Evolutionary conservation across 345 rosid genomes (phyloP), one percentile per base, ranked within the genome.

Genomic region (Acer campestre): DNA sequence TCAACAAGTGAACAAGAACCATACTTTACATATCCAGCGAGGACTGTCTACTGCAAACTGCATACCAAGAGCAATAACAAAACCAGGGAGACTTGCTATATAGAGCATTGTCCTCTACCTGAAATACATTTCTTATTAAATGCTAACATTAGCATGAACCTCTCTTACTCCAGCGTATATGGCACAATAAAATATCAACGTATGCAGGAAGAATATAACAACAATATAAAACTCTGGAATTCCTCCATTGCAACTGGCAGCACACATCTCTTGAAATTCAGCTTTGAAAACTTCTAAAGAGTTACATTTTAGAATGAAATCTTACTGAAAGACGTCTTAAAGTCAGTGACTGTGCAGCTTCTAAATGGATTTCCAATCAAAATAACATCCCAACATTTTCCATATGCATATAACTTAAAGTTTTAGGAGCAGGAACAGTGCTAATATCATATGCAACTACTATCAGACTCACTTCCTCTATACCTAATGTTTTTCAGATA

Each of bases 41-140:
- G 97, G 97, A 79, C 97, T 93, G 22, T 93, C 97, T 29, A 86
- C 97, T 27, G 97, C 83, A 83, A 89, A 91, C 74, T 93, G 95
- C 94, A 93, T 89, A 29, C 95, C 95, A 56, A 91, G 18, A 12
- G 88, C 78, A 67, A 93, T 82, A 76, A 86, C 56, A 77, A 91
- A 75, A 76, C 90, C 90, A 83, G 91, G 95, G 59, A 80, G 31
- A 82, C 87, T 87, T 69, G 94, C 95, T 25, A 86, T 76, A 80
- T 81, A 86, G 75, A 93, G 82, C 79, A 91, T 84, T 73, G 86
- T 88, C 88, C 97, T 87, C 97, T 95, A 93, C 97, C 97, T 93
- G 86, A 80, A 76, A 75, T 75, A 80, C 61, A 77, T 6, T 44
- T 46, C 68, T 71, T 70, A 44, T 69, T 79, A 40, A 46, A 66